These are phyloP conservation scores for Jatropha podagrica DNA, from an alignment of 441 rosid species.

Conservation along the genomic window DNA sequence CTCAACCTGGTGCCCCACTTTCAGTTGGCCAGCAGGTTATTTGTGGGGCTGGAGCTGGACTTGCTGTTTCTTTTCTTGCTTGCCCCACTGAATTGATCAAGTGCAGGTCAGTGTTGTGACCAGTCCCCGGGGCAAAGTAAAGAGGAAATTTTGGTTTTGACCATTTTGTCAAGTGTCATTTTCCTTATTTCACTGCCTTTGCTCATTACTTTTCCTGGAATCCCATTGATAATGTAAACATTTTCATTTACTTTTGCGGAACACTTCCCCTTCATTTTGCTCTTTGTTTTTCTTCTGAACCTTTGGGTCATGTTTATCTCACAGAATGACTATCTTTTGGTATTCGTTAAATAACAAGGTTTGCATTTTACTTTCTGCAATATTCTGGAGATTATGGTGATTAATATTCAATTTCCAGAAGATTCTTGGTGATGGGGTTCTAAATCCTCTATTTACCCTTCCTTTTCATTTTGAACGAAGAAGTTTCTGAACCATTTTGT, in stretches of 20 bases:
- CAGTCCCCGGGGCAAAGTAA: background rate
- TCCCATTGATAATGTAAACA: background rate
- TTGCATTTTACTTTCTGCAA: background rate
- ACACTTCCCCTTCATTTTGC: background rate
- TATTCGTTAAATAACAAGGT: background rate
- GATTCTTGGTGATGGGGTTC: background rate
- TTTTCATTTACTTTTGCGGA: background rate
- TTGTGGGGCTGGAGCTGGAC: conserved; percentile 90
- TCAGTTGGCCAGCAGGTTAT: conserved; percentile 72
- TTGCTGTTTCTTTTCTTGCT: conserved; percentile 93
- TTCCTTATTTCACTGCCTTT: background rate
- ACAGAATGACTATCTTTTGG: background rate
- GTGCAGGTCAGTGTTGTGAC: conserved; percentile 61
- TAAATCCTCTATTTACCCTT: background rate
- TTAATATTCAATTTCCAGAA: background rate
- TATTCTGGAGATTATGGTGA: background rate
- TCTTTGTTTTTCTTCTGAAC: background rate
- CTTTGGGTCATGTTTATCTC: background rate
- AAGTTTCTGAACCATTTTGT: background rate
- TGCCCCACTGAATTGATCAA: conserved; percentile 96
- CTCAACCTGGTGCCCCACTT: conserved; percentile 76
- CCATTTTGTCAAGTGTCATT: background rate
- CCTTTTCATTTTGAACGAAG: background rate
- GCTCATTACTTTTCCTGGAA: background rate
- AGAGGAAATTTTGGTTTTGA: background rate